A percentile compares a stretch with the other conserved stretches of the same genome.
Evolutionary conservation across 2,329 filamentous ascomycete species (phyloP).

Genomic region (Annulohypoxylon truncatum): DNA sequence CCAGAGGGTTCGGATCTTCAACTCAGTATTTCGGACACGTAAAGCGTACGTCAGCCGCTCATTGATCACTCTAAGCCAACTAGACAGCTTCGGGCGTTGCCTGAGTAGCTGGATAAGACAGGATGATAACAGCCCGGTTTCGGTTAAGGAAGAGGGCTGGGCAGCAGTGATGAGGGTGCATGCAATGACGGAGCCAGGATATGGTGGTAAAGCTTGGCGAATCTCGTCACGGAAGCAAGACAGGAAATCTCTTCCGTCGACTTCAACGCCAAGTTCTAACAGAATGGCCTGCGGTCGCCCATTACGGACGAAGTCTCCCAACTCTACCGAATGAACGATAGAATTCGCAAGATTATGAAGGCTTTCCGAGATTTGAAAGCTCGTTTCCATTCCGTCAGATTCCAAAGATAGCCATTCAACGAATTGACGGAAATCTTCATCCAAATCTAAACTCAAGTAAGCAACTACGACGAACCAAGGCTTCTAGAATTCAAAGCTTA

Average conservation of each 20-base stretch:
- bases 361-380: not conserved
- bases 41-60: not conserved
- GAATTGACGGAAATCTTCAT: not conserved
- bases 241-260: slow-evolving; percentile 16
- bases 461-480: not conserved
- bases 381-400: slow-evolving; percentile 12
- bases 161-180: slow-evolving; percentile 12
- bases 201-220: not conserved
- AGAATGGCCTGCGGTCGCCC: slow-evolving; percentile 5
- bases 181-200: slow-evolving; percentile 14
- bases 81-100: slow-evolving; percentile 1
- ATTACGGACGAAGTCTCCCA: not conserved
- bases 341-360: slow-evolving; percentile 6
- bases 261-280: slow-evolving; percentile 11
- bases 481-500: not conserved
- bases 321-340: slow-evolving; percentile 1
- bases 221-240: slow-evolving; percentile 7
- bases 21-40: not conserved
- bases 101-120: slow-evolving; percentile 21
- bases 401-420: slow-evolving; percentile 15
- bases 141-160: slow-evolving; percentile 21
- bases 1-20: slow-evolving; percentile 5
- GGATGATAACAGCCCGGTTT: slow-evolving; percentile 19
- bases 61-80: not conserved
- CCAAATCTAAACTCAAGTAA: slow-evolving; percentile 7